Evolutionary conservation across 2,329 filamentous ascomycete genomes (phyloP).

Genomic region (Fusarium sublunatum): DNA sequence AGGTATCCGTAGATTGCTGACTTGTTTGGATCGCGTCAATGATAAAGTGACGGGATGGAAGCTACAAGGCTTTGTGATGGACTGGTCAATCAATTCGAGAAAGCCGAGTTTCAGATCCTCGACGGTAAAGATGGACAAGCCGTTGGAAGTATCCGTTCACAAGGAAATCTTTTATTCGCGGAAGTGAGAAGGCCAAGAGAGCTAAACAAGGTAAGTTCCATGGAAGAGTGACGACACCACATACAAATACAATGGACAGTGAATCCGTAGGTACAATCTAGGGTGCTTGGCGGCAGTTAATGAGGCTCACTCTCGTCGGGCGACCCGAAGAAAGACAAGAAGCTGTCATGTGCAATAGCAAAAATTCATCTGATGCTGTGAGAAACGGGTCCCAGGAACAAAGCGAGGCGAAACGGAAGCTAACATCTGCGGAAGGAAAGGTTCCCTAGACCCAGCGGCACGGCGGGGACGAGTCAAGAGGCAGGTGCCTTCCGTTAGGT

Average conservation of each 20-base stretch:
- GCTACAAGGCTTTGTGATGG: slow-evolving; percentile 19
- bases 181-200: slow-evolving; percentile 30
- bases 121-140: slow-evolving; percentile 9
- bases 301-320: slow-evolving; percentile 2
- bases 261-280: slow-evolving; percentile 7
- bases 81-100: slow-evolving; percentile 19
- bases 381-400: neutral
- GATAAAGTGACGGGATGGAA: slow-evolving; percentile 17
- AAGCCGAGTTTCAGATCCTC: slow-evolving; percentile 8
- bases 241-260: slow-evolving; percentile 3
- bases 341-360: neutral
- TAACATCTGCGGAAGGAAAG: neutral
- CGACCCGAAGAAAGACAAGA: neutral
- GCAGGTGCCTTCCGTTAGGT: slow-evolving; percentile 12
- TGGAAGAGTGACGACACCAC: slow-evolving; percentile 25
- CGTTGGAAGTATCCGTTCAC: slow-evolving; percentile 18
- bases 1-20: slow-evolving; percentile 5
- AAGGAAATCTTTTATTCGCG: slow-evolving; percentile 15
- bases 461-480: neutral
- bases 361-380: neutral
- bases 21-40: slow-evolving; percentile 19
- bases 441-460: neutral
- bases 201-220: slow-evolving; percentile 30
- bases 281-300: slow-evolving; percentile 21
- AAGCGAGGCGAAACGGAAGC: neutral